Conservation (phyloP, 2,329 filamentous ascomycete genomes). For the Tolypocladium ovalisporum region DNA sequence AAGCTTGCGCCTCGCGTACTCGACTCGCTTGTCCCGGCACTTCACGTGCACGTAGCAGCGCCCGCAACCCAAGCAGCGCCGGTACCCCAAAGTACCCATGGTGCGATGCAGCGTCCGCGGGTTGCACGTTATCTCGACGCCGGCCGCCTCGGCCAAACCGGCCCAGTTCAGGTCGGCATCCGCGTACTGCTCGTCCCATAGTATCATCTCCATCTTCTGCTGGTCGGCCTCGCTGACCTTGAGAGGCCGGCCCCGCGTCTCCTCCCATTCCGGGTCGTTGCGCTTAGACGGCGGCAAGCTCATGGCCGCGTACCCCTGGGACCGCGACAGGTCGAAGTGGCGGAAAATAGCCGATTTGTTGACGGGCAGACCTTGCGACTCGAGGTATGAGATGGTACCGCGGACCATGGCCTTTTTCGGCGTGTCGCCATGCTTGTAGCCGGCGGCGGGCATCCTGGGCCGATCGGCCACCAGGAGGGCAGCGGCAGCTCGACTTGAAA, state of each 20-base stretch:
- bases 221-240: conserved; percentile 23
- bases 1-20: conserved; percentile 22
- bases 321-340: conserved; percentile 26
- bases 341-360: conserved; percentile 29
- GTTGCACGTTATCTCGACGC: conserved; percentile 20
- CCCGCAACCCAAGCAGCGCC: conserved; percentile 21
- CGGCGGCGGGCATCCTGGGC: conserved; percentile 5
- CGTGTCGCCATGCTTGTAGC: conserved; percentile 25
- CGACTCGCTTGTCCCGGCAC: conserved; percentile 20
- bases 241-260: conserved; percentile 23
- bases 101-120: conserved; percentile 23
- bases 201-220: conserved; percentile 23
- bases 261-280: conserved; percentile 26
- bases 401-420: conserved; percentile 27
- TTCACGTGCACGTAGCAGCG: conserved; percentile 18
- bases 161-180: conserved; percentile 21
- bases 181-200: conserved; percentile 25
- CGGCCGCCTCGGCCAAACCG: conserved; percentile 20
- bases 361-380: conserved; percentile 24
- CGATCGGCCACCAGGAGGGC: not conserved
- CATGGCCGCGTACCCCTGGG: conserved; percentile 26
- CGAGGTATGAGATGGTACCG: conserved; percentile 27
- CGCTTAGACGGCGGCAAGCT: conserved; percentile 19
- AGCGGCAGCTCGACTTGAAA: conserved; percentile 1
- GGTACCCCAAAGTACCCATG: conserved; percentile 25